Percentiles rank a stretch among this genome's conserved stretches.
These are phyloP conservation scores for Leccinum subtestaceum DNA, from an alignment of 768 basidiomycete genomes.

Conservation along the genomic window DNA sequence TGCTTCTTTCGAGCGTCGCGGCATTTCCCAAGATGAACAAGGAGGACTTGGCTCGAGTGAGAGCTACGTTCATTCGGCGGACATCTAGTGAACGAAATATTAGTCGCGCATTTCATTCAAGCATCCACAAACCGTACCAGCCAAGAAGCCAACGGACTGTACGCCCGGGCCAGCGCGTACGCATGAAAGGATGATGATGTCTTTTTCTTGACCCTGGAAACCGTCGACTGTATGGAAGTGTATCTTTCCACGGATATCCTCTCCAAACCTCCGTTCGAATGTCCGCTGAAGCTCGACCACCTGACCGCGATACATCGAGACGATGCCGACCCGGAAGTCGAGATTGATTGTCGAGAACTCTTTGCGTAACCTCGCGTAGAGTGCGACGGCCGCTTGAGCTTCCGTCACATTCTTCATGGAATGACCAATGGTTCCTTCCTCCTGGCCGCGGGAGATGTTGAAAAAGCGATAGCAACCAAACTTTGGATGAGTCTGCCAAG, in stretches of 20 bases:
- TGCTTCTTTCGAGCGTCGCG: constrained; percentile 83
- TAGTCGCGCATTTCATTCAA: neutral
- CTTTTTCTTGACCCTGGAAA: constrained; percentile 99
- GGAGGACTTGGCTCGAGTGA: constrained; percentile 94
- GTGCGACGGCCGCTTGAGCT: constrained; percentile 66
- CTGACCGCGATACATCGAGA: constrained; percentile 95
- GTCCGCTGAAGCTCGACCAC: constrained; percentile 66
- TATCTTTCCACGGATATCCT: constrained; percentile 63
- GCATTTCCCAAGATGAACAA: constrained; percentile 92
- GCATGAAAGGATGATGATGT: constrained; percentile 95
- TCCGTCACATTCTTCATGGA: constrained; percentile 79
- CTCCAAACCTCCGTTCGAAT: constrained; percentile 72
- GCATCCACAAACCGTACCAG: constrained; percentile 44
- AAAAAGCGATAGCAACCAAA: constrained; percentile 90
- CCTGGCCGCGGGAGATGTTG: constrained; percentile 69
- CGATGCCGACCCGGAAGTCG: constrained; percentile 61
- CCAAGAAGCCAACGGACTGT: constrained; percentile 82
- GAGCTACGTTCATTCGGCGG: constrained; percentile 96
- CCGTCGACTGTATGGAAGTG: constrained; percentile 99
- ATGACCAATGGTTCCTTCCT: constrained; percentile 51
- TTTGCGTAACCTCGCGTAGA: constrained; percentile 68
- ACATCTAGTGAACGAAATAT: constrained; percentile 43
- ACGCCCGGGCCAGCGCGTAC: constrained; percentile 90
- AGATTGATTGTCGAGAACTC: constrained; percentile 60
- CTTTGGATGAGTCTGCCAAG: constrained; percentile 79